Percentiles rank a stretch among this genome's conserved stretches.
These are phyloP conservation scores for Magnaporthiopsis rhizophila DNA, from an alignment of 2,329 filamentous ascomycete genomes.

Conservation along the genomic window DNA sequence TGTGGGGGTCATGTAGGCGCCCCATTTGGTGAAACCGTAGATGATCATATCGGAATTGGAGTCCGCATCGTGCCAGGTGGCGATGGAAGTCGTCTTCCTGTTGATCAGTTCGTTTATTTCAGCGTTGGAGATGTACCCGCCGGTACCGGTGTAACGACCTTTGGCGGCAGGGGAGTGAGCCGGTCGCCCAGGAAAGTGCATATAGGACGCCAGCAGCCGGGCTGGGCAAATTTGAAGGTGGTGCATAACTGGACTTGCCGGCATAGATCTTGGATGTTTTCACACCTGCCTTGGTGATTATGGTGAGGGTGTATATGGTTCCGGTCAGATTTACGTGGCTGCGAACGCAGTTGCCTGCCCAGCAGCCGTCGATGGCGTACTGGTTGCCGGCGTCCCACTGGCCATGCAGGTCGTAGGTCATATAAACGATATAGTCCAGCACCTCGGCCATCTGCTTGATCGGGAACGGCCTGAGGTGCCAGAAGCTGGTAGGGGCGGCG, in stretches of 20 bases:
- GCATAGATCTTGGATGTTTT: conserved; percentile 21
- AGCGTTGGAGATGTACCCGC: conserved; percentile 29
- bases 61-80: conserved; percentile 8
- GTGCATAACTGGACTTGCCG: conserved; percentile 25
- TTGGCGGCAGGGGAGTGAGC: conserved; percentile 18
- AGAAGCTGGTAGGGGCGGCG: too few relatives aligned
- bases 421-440: conserved; percentile 25
- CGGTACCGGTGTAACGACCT: conserved; percentile 27
- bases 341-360: conserved; percentile 22
- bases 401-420: conserved; percentile 29
- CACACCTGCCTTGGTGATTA: conserved; percentile 29
- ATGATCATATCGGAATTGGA: conserved; percentile 12
- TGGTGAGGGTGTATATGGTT: conserved; percentile 22
- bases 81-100: neutral
- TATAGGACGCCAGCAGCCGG: too few relatives aligned
- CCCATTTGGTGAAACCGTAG: conserved; percentile 13
- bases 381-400: conserved; percentile 27
- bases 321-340: conserved; percentile 30
- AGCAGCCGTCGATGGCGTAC: conserved; percentile 21
- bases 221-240: too few relatives aligned
- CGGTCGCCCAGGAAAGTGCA: conserved; percentile 20
- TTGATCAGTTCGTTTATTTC: conserved; percentile 23
- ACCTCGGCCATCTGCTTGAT: conserved; percentile 19
- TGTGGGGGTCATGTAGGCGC: conserved; percentile 13
- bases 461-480: conserved; percentile 22